Base-by-base conservation (phyloP, 805 yeast species). In the Kazachstania africana region DNA sequence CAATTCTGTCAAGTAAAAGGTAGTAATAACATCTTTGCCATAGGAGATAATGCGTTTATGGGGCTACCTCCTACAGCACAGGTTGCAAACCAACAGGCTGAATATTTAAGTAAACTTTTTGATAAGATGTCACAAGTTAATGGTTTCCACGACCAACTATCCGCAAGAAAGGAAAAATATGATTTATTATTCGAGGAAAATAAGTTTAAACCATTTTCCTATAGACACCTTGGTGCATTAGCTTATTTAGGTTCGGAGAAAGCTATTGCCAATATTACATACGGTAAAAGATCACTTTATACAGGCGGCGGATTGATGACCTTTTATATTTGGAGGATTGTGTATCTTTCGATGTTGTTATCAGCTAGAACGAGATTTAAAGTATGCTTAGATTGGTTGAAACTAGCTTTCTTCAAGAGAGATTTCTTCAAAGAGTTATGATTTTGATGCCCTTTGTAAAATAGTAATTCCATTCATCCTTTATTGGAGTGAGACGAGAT, bases 61-160 rank as follows among this genome's bases (percentile, higher is more conserved):
- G 81, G 82, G 50, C 72, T 74, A 51, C 94, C 95, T 13, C 96
- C 96, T 46, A 87, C 96, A 36, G 96, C 96, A 18, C 96, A 87
- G 66, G 95, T 85, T 37, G 96, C 96, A 24, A 78, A 83, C 62
- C 96, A 87, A 66, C 79, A 84, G 61, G 96, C 95, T 47, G 68
- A 68, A 36, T 87, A 72, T 61, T 69, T 87, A 46, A 87, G 84
- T 30, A 65, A 68, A 29, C 71, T 72, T 43, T 79, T 87, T 57
- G 73, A 70, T 57, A 78, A 70, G 53, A 56, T 62, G 55, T 58
- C 58, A n/a, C 53, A 58, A 32, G 45, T 53, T 31, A 56, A 60
- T 24, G 48, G 46, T 32, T 57, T 62, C 50, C 63, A 60, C 40
- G 39, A 63, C 47, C 47, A 54, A 25, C 48, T 66, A 32, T 43